Conservation (phyloP, 2,329 filamentous ascomycete genomes). For the Cadophora luteo-olivacea region DNA sequence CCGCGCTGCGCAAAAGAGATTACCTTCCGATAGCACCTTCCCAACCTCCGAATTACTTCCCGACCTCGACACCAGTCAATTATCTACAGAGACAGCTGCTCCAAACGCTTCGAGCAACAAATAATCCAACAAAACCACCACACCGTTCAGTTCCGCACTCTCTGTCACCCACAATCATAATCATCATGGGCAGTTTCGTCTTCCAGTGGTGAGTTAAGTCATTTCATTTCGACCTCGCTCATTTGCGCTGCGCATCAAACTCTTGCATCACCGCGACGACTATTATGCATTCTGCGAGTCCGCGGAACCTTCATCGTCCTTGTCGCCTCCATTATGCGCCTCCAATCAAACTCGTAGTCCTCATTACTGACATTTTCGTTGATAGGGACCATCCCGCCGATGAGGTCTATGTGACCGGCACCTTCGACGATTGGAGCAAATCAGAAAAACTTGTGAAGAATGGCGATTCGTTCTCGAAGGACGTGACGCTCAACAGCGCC, state of each 20-base stretch:
- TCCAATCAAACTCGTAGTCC: not conserved
- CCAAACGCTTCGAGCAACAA: not conserved
- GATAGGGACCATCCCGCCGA: conserved; percentile 82
- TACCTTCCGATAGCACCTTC: conserved; percentile 19
- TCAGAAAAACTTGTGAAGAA: conserved; percentile 77
- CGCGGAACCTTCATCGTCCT: not conserved
- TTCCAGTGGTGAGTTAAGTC: conserved; percentile 48
- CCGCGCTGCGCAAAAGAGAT: conserved; percentile 14
- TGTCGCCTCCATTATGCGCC: conserved; percentile 1
- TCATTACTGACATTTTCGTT: conserved; percentile 35
- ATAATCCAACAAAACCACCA: not conserved
- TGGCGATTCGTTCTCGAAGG: conserved; percentile 78
- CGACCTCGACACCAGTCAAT: conserved; percentile 14
- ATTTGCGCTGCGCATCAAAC: no score
- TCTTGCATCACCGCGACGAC: no score
- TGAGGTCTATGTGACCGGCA: conserved; percentile 91
- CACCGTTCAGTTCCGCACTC: not conserved
- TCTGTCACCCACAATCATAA: not conserved
- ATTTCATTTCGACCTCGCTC: not conserved
- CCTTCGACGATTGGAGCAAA: conserved; percentile 86
- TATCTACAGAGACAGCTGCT: not conserved
- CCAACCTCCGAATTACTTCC: conserved; percentile 19
- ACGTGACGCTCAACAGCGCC: conserved; percentile 71
- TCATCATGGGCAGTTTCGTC: conserved; percentile 46
- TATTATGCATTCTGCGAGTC: no score